phyloP scores from a whole-genome alignment of 345 rosid species.

The Anacardium occidentale region DNA sequence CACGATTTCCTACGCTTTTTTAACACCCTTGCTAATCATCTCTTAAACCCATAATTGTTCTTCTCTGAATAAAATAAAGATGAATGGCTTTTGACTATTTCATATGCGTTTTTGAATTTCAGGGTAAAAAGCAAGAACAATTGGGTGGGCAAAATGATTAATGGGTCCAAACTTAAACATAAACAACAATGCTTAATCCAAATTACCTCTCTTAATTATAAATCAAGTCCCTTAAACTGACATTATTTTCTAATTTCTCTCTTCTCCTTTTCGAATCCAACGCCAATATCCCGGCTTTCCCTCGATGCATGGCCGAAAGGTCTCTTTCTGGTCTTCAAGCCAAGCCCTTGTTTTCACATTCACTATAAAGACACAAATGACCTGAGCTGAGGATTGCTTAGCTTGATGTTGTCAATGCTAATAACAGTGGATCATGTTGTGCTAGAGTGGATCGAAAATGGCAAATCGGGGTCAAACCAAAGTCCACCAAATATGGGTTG shows the following conservation, averaged over 20 bases:
- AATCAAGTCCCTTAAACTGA: not conserved
- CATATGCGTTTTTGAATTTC: not conserved
- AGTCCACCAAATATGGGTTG: too few relatives aligned
- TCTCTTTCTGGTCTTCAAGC: not conserved
- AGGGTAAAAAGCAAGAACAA: not conserved
- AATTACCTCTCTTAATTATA: not conserved
- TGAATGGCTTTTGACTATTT: not conserved
- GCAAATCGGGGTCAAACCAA: too few relatives aligned
- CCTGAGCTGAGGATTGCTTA: too few relatives aligned
- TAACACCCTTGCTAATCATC: not conserved
- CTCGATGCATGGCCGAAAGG: slow-evolving; percentile 11
- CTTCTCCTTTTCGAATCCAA: slow-evolving; percentile 11
- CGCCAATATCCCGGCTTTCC: slow-evolving; percentile 9
- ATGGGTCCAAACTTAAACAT: slow-evolving; percentile 12
- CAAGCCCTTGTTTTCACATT: not conserved
- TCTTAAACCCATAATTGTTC: not conserved
- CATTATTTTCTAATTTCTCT: too few relatives aligned
- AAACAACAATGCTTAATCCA: not conserved
- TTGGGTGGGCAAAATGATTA: slow-evolving; percentile 12
- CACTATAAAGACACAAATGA: not conserved
- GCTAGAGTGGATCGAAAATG: too few relatives aligned
- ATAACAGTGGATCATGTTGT: too few relatives aligned
- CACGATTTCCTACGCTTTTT: slow-evolving; percentile 21
- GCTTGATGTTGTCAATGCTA: too few relatives aligned
- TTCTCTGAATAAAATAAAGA: not conserved